Conservation (phyloP, 768 basidiomycete species). For the Xanthoconium purpureum region DNA sequence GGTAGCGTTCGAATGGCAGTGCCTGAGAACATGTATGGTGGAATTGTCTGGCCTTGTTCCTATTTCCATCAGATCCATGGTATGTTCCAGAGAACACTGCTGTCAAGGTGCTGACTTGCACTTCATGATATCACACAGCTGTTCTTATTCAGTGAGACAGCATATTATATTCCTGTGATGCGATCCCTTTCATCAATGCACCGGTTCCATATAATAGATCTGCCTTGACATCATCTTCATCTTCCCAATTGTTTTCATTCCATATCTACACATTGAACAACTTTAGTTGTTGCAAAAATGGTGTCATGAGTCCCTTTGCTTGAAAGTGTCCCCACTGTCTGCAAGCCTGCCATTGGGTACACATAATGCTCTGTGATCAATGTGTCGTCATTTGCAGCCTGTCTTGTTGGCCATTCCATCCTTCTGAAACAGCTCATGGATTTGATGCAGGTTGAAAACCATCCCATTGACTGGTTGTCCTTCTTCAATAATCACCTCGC, state of each 20-base stretch:
- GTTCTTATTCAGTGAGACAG: background rate
- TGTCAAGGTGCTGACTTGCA: background rate
- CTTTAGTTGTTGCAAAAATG: background rate
- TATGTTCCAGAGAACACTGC: background rate
- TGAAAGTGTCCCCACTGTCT: background rate
- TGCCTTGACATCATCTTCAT: background rate
- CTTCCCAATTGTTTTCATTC: rapidly evolving
- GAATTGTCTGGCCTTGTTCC: background rate
- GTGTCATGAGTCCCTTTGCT: background rate
- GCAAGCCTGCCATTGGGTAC: background rate
- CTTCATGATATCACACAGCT: background rate
- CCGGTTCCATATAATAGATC: background rate
- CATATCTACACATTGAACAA: background rate
- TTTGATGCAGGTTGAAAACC: background rate
- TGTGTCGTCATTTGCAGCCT: background rate
- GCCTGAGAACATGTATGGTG: background rate
- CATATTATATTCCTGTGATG: background rate
- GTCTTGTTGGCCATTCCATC: background rate
- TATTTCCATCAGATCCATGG: rapidly evolving
- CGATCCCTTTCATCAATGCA: background rate
- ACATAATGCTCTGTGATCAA: background rate
- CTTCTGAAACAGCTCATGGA: background rate
- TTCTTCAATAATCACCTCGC: background rate
- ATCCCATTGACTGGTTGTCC: background rate
- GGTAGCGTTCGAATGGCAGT: background rate